Evolutionary conservation across 805 yeast genomes (phyloP).

Genomic region (Kurtzmaniella cleridarum): DNA sequence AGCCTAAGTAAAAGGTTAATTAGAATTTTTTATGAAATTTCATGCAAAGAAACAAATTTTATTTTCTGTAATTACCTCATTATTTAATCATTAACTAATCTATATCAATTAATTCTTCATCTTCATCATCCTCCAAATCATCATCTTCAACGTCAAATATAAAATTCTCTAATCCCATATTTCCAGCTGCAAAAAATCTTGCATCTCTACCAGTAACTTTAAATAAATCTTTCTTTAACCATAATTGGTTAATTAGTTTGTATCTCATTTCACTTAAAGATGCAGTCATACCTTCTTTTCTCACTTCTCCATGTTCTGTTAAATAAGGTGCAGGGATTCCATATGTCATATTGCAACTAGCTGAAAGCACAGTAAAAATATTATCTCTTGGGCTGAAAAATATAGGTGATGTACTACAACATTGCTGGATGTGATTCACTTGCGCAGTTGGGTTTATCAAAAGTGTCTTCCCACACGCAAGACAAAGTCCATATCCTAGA

Average conservation of each 20-base stretch:
- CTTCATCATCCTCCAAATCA: neutral
- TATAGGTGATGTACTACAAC: slow-evolving; percentile 20
- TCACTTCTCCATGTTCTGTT: slow-evolving; percentile 72
- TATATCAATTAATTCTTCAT: neutral
- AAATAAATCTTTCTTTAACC: slow-evolving; percentile 57
- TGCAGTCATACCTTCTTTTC: slow-evolving; percentile 50
- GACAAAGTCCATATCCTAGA: slow-evolving; percentile 25
- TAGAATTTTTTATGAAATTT: neutral
- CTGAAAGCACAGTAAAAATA: slow-evolving; percentile 17
- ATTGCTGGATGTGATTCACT: slow-evolving; percentile 14
- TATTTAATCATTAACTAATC: neutral
- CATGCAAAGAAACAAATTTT: neutral
- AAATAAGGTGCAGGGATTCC: slow-evolving; percentile 61
- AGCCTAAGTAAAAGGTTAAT: neutral
- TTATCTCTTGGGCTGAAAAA: slow-evolving; percentile 23
- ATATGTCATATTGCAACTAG: neutral
- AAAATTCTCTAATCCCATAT: neutral
- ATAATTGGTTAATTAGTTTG: slow-evolving; percentile 49
- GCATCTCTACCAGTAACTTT: slow-evolving; percentile 25
- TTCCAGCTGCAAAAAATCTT: neutral
- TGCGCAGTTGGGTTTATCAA: slow-evolving; percentile 23
- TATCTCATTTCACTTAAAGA: slow-evolving; percentile 49
- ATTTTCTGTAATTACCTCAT: neutral
- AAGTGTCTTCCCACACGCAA: slow-evolving; percentile 31
- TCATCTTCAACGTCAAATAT: neutral